Evolutionary conservation across 2,329 filamentous ascomycete genomes (phyloP).

Genomic region (Verticillium zaregamsianum): DNA sequence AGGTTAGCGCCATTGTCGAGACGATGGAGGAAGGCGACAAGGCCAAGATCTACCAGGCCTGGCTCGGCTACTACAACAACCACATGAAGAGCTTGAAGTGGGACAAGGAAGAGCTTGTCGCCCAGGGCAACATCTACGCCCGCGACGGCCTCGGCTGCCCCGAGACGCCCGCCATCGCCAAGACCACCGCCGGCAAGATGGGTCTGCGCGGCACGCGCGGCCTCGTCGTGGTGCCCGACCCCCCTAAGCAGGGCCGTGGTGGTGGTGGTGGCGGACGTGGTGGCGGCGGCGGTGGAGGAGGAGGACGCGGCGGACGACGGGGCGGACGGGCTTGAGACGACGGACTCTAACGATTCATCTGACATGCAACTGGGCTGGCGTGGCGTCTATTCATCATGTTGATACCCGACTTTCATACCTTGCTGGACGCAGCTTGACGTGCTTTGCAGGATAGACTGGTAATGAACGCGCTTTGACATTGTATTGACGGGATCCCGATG

Average conservation of each 20-base stretch:
- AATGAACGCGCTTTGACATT: not conserved
- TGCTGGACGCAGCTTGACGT: not conserved
- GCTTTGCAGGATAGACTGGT: not conserved
- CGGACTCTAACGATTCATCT: not conserved
- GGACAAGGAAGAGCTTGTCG: conserved; percentile 41
- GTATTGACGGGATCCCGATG: too few relatives aligned
- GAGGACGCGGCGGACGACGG: not conserved
- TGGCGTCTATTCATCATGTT: not conserved
- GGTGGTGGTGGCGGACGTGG: conserved; percentile 18
- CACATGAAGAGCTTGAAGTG: conserved; percentile 40
- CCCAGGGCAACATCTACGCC: conserved; percentile 47
- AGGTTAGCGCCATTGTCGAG: conserved; percentile 34
- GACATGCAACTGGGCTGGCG: not conserved
- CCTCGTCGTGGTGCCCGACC: conserved; percentile 39
- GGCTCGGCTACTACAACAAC: conserved; percentile 53
- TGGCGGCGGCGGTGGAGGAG: conserved; percentile 6
- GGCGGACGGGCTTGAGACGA: not conserved
- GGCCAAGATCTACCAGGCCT: conserved; percentile 50
- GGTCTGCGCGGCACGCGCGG: conserved; percentile 49
- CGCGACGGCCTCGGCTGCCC: conserved; percentile 39
- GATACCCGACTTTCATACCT: not conserved
- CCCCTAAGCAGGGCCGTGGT: conserved; percentile 23
- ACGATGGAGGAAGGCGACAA: conserved; percentile 40
- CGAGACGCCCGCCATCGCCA: conserved; percentile 42
- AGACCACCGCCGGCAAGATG: conserved; percentile 51